Conservation (phyloP, 208 protist genomes). For the Phytomonas francai region DNA sequence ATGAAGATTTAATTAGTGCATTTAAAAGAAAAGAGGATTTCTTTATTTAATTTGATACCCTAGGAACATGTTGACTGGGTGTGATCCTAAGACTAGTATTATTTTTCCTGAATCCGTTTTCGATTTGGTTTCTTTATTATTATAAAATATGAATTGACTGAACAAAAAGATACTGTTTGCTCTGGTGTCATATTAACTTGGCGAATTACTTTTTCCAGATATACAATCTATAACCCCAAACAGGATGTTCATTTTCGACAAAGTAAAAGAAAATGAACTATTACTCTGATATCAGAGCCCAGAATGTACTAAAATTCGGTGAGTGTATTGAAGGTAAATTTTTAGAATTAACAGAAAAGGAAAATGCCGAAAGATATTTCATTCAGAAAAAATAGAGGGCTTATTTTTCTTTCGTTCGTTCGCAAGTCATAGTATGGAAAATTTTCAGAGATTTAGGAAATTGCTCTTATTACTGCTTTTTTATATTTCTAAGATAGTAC, state of each 20-base stretch:
- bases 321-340: background rate
- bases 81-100: background rate
- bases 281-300: background rate
- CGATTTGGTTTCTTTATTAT: background rate
- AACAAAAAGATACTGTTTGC: background rate
- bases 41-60: conserved; percentile 5
- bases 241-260: background rate
- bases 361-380: background rate
- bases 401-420: conserved; percentile 8
- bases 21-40: conserved; percentile 9
- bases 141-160: background rate
- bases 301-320: background rate
- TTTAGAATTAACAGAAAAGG: background rate
- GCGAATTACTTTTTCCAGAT: background rate
- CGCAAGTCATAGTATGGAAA: background rate
- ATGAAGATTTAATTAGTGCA: background rate
- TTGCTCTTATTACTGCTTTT: background rate
- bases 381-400: background rate
- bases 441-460: background rate
- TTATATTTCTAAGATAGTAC: background rate
- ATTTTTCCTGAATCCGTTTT: background rate
- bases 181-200: background rate
- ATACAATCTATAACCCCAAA: background rate
- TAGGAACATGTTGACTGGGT: background rate
- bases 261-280: background rate